A percentile compares a stretch with the other conserved stretches of the same genome.
These are phyloP conservation scores for Eimeria acervulina DNA, from an alignment of 169 alveolate genomes.

Conservation along the genomic window DNA sequence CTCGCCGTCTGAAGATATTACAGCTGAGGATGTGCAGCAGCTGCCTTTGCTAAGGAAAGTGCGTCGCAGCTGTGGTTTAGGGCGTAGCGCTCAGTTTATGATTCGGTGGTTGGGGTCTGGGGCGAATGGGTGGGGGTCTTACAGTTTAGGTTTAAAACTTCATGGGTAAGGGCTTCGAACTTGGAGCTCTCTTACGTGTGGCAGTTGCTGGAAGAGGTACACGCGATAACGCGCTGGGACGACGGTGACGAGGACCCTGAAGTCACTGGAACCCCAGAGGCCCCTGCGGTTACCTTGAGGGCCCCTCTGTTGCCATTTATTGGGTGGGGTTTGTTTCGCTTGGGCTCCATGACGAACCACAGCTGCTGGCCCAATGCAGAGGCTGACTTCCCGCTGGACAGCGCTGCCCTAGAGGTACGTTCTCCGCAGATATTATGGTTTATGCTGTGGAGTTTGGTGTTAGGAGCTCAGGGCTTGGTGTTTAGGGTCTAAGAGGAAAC, in stretches of 20 bases:
- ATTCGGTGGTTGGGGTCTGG: not conserved
- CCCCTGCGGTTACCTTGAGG: not conserved
- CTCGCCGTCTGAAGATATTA: not conserved
- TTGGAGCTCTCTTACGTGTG: not conserved
- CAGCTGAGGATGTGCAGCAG: constrained; percentile 26
- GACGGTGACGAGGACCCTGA: not conserved
- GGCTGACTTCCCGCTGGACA: constrained; percentile 67
- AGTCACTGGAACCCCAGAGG: not conserved
- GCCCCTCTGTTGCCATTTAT: constrained; percentile 81
- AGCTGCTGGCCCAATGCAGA: constrained; percentile 85
- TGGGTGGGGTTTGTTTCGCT: constrained; percentile 80
- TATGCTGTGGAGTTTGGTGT: not conserved
- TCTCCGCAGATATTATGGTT: not conserved
- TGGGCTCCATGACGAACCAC: constrained; percentile 84
- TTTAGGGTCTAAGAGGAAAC: not conserved
- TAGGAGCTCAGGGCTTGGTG: not conserved
- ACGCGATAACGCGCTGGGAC: constrained; percentile 44
- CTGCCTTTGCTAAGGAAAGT: not conserved
- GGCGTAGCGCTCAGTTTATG: not conserved
- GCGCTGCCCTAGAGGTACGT: not conserved
- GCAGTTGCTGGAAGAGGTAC: constrained; percentile 53
- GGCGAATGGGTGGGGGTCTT: not conserved
- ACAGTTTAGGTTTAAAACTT: not conserved
- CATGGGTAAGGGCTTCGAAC: not conserved
- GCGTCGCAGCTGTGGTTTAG: not conserved